Percentiles rank a stretch among this genome's conserved stretches.
Conservation (phyloP, 2,329 filamentous ascomycete species). For the Didymella keratinophila region DNA sequence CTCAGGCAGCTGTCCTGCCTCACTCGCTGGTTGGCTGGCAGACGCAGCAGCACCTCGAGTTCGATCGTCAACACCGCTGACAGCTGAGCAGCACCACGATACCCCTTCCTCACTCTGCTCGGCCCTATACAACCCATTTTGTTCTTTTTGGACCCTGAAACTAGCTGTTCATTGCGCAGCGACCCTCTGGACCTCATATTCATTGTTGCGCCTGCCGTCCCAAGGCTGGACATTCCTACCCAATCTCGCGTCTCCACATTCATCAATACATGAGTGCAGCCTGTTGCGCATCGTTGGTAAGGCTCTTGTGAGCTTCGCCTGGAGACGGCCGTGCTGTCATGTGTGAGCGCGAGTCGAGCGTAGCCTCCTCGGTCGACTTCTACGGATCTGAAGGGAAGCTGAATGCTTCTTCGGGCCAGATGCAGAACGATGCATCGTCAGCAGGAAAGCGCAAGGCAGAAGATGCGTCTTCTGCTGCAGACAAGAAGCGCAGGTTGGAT, state of each 20-base stretch:
- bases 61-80: neutral
- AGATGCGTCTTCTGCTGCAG: constrained; percentile 24
- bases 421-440: constrained; percentile 24
- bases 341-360: constrained; percentile 46
- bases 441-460: constrained; percentile 49
- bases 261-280: constrained; percentile 40
- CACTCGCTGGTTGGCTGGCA: constrained; percentile 24
- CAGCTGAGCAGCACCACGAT: constrained; percentile 1
- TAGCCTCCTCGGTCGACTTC: constrained; percentile 48
- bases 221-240: neutral
- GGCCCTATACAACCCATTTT: neutral
- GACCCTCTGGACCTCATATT: neutral
- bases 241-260: neutral
- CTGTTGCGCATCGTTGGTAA: constrained; percentile 34
- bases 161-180: constrained; percentile 2
- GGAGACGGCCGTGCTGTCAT: constrained; percentile 35
- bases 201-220: neutral
- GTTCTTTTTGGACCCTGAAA: neutral
- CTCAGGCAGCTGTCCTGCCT: constrained; percentile 25
- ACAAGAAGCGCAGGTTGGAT: constrained; percentile 46
- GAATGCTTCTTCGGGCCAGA: constrained; percentile 24
- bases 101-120: neutral
- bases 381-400: constrained; percentile 41
- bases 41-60: constrained; percentile 1
- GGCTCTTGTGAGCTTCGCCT: constrained; percentile 44